phyloP scores from a whole-genome alignment of 2,329 filamentous ascomycete species.

The Trichoderma sp. region DNA sequence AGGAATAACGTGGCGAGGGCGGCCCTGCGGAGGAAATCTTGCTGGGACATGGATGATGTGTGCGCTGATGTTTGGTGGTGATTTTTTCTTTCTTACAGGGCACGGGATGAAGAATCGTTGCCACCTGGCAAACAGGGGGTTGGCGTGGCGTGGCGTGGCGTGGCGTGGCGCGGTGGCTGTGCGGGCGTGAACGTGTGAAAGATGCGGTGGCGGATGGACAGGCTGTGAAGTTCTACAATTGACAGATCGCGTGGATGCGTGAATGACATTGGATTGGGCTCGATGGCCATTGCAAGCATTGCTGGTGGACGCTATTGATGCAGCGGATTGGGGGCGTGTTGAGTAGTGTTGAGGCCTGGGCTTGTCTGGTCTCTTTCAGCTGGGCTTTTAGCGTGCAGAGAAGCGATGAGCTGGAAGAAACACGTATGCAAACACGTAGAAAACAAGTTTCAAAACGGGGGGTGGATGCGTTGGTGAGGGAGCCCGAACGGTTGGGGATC shows the following conservation, averaged over 20 bases:
- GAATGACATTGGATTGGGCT: neutral
- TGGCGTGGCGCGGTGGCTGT: slow-evolving; percentile 18
- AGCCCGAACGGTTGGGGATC: neutral
- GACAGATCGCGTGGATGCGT: neutral
- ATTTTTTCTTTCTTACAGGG: too few relatives aligned
- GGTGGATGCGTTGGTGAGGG: slow-evolving; percentile 3
- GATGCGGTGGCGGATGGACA: neutral
- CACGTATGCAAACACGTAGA: neutral
- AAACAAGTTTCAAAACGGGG: neutral
- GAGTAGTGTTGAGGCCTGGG: neutral
- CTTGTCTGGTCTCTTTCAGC: neutral
- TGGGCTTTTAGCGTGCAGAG: neutral
- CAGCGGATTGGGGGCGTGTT: neutral
- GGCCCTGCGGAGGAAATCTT: too few relatives aligned
- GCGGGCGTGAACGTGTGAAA: slow-evolving; percentile 2
- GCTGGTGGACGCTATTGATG: slow-evolving; percentile 1
- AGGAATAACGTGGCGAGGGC: slow-evolving; percentile 9
- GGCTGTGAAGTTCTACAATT: neutral
- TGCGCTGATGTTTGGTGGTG: too few relatives aligned
- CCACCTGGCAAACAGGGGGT: too few relatives aligned
- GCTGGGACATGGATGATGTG: too few relatives aligned
- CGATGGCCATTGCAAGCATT: too few relatives aligned
- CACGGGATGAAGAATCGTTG: too few relatives aligned
- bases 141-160: neutral
- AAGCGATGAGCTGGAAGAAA: slow-evolving; percentile 10